Evolutionary conservation across 2,329 filamentous ascomycete species (phyloP).

Genomic region (Penicillium sp.): DNA sequence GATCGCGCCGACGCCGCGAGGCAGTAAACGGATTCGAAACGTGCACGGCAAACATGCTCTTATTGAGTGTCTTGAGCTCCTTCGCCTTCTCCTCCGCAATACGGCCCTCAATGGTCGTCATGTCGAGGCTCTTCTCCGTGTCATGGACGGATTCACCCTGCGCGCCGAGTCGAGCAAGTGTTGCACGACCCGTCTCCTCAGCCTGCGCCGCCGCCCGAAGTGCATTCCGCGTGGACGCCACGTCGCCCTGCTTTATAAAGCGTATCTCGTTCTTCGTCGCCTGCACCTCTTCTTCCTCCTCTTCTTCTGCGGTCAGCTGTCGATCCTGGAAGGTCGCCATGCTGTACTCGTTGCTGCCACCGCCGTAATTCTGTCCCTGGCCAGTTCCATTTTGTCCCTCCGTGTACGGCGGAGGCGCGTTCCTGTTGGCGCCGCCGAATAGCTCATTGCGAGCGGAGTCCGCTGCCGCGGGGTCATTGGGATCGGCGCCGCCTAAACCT

Average conservation of each 20-base stretch:
- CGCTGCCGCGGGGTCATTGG: slow-evolving; percentile 48
- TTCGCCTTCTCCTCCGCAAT: slow-evolving; percentile 74
- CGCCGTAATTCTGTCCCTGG: slow-evolving; percentile 28
- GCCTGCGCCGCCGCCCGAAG: slow-evolving; percentile 64
- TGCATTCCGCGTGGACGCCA: slow-evolving; percentile 67
- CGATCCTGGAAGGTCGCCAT: slow-evolving; percentile 59
- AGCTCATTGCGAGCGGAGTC: slow-evolving; percentile 56
- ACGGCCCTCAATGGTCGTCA: slow-evolving; percentile 70
- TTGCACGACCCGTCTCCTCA: slow-evolving; percentile 67
- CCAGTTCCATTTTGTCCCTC: slow-evolving; percentile 19
- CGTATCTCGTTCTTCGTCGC: slow-evolving; percentile 70
- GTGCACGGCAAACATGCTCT: slow-evolving; percentile 85
- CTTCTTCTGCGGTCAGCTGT: slow-evolving; percentile 75
- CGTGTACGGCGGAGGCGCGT: slow-evolving; percentile 38
- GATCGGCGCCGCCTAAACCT: slow-evolving; percentile 50
- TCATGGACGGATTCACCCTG: slow-evolving; percentile 80
- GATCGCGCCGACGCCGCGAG: slow-evolving; percentile 58
- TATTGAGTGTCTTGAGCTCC: slow-evolving; percentile 79
- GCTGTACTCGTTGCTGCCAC: slow-evolving; percentile 36
- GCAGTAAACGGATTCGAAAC: slow-evolving; percentile 74
- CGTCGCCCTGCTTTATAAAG: slow-evolving; percentile 72
- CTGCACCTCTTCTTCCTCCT: slow-evolving; percentile 69
- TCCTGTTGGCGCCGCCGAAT: slow-evolving; percentile 54
- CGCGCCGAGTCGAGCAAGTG: slow-evolving; percentile 67
- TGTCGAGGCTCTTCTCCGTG: slow-evolving; percentile 76